Evolutionary conservation across 2,329 filamentous ascomycete species (phyloP).

Genomic region (Escovopsis sp.): DNA sequence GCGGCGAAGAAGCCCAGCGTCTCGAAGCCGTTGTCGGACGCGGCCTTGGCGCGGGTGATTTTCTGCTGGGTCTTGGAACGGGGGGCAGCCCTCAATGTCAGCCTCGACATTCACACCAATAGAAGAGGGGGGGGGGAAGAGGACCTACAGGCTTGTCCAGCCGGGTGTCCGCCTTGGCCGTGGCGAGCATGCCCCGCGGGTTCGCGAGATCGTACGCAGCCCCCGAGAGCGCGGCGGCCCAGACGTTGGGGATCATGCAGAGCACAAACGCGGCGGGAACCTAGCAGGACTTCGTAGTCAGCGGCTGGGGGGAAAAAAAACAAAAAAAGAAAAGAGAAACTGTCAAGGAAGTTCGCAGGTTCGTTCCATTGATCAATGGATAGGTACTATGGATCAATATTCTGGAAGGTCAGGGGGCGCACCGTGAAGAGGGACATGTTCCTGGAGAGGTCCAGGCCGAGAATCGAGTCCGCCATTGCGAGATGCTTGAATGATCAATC

Average conservation of each 20-base stretch:
- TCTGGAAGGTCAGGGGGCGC: too few species aligned
- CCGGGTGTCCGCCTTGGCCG: slow-evolving; percentile 17
- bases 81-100: not conserved
- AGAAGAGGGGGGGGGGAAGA: not conserved
- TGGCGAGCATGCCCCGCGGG: slow-evolving; percentile 21
- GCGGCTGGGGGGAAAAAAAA: not conserved
- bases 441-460: slow-evolving; percentile 21
- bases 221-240: slow-evolving; percentile 16
- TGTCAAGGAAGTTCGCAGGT: too few species aligned
- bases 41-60: slow-evolving; percentile 37
- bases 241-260: slow-evolving; percentile 21
- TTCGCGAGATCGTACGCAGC: slow-evolving; percentile 24
- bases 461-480: slow-evolving; percentile 15
- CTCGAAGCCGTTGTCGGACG: slow-evolving; percentile 29
- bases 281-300: slow-evolving; percentile 11
- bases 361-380: too few species aligned
- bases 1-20: slow-evolving; percentile 28
- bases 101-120: too few species aligned
- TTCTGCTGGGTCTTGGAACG: slow-evolving; percentile 43
- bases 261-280: slow-evolving; percentile 26
- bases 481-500: not conserved
- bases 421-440: slow-evolving; percentile 22
- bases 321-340: too few species aligned
- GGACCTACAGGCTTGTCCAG: slow-evolving; percentile 15
- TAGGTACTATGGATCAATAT: too few species aligned